Conservation (phyloP, 495 filamentous ascomycete genomes). For the Astrothelium subdiscretum region DNA sequence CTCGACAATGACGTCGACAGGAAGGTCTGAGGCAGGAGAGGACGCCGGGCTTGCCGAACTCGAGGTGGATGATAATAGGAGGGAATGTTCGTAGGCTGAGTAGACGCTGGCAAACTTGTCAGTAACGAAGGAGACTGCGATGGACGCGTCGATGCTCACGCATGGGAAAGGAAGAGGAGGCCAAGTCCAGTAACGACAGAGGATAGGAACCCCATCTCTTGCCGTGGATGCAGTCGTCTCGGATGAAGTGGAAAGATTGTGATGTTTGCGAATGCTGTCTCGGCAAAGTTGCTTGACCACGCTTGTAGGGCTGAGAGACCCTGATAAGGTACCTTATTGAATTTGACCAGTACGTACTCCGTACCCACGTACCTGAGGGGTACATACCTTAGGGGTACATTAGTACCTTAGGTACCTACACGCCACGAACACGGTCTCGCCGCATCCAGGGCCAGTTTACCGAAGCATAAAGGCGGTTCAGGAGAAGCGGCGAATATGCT, state of each 20-base stretch:
- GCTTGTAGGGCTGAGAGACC: background rate
- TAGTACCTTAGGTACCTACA: too few species aligned
- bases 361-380: too few species aligned
- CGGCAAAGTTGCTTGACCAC: conserved; percentile 6
- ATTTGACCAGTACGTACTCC: too few species aligned
- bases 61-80: conserved; percentile 13
- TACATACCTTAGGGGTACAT: too few species aligned
- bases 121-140: background rate
- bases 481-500: background rate
- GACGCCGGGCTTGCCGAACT: conserved; percentile 11
- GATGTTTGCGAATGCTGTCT: background rate
- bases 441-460: too few species aligned
- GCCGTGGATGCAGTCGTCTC: background rate
- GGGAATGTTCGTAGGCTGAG: conserved; percentile 34
- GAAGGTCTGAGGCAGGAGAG: conserved; percentile 18
- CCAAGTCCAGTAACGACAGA: conserved; percentile 25
- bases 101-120: conserved; percentile 27
- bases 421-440: too few species aligned
- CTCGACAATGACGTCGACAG: conserved; percentile 33
- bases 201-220: conserved; percentile 23
- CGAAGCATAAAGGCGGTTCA: too few species aligned
- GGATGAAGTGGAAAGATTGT: background rate
- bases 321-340: too few species aligned
- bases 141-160: conserved; percentile 21
- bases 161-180: conserved; percentile 31